Conservation (phyloP, 805 yeast species). For the Candida endomychidarum region DNA sequence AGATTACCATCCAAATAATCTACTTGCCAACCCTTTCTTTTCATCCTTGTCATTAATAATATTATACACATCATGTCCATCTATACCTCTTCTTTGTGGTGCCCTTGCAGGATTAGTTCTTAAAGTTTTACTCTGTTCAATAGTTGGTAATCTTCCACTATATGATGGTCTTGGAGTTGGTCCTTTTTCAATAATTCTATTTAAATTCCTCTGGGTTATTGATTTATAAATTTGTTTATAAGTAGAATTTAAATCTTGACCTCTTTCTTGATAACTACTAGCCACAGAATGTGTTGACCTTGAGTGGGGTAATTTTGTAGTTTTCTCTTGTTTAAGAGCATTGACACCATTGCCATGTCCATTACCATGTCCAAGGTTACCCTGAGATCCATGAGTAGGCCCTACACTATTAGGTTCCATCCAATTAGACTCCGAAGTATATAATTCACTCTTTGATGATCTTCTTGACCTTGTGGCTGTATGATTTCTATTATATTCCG, state of each 20-base stretch:
- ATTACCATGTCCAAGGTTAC: too few relatives aligned
- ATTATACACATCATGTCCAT: constrained; percentile 14
- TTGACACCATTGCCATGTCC: too few relatives aligned
- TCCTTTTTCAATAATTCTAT: constrained; percentile 15
- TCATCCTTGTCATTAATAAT: constrained; percentile 12
- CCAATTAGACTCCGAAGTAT: constrained; percentile 49
- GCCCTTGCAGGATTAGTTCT: not conserved
- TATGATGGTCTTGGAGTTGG: constrained; percentile 16
- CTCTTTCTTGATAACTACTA: constrained; percentile 14
- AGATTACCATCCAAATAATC: constrained; percentile 41
- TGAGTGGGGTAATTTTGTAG: constrained; percentile 19
- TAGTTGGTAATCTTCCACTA: constrained; percentile 18
- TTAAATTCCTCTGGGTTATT: constrained; percentile 33
- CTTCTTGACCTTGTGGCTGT: constrained; percentile 27
- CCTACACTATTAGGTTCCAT: constrained; percentile 42
- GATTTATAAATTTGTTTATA: constrained; percentile 37
- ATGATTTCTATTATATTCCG: constrained; percentile 31
- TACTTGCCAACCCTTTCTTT: constrained; percentile 23
- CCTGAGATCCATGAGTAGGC: too few relatives aligned
- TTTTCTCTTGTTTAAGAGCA: too few relatives aligned
- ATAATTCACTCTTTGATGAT: constrained; percentile 42
- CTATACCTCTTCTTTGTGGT: not conserved
- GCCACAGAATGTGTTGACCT: constrained; percentile 26
- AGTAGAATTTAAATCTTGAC: constrained; percentile 28
- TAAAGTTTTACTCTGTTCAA: constrained; percentile 14